phyloP scores from a whole-genome alignment of 495 filamentous ascomycete species.

The Bombardia bombarda region DNA sequence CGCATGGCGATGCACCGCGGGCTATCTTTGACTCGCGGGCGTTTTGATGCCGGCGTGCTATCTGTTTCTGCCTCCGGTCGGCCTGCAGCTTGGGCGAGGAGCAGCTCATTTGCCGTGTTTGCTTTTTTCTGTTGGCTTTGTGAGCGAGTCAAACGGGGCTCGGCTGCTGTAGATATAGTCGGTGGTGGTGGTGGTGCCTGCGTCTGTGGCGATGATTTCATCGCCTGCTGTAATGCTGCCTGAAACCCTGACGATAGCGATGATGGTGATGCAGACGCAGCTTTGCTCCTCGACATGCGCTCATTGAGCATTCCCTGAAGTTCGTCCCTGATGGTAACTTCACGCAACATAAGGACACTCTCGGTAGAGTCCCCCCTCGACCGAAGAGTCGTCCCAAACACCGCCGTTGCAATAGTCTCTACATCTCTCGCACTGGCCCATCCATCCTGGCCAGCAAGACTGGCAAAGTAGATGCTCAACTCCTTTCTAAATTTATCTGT shows the following conservation, averaged over 20 bases:
- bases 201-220: background rate
- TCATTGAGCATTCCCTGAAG: constrained; percentile 41
- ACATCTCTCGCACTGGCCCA: constrained; percentile 70
- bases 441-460: constrained; percentile 35
- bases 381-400: constrained; percentile 39
- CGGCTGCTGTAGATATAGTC: background rate
- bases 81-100: no score
- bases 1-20: constrained; percentile 12
- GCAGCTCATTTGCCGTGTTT: background rate
- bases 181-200: background rate
- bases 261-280: background rate
- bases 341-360: constrained; percentile 15
- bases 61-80: background rate
- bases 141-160: no score
- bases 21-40: no score
- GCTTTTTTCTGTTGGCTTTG: no score
- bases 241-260: background rate
- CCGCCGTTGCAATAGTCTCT: constrained; percentile 43
- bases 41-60: background rate
- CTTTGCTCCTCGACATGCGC: constrained; percentile 19
- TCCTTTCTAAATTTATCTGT: constrained; percentile 8
- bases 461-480: constrained; percentile 31
- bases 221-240: background rate
- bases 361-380: constrained; percentile 15
- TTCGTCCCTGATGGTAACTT: constrained; percentile 26